Conservation (phyloP, 768 basidiomycete genomes). For the Rhizopogon salebrosus region DNA sequence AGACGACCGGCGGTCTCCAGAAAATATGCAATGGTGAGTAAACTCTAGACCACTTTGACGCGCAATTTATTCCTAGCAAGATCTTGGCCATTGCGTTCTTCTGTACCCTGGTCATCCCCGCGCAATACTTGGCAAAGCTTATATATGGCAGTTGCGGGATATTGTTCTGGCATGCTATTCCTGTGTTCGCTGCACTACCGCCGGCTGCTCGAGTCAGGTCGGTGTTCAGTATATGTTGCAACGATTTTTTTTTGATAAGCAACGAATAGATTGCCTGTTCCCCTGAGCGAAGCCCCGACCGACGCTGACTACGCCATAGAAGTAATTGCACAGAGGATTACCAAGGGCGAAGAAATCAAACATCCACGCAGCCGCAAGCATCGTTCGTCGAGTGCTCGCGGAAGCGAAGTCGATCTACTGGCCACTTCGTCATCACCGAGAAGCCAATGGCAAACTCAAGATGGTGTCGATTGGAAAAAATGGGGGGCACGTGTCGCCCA, state of each 20-base stretch:
- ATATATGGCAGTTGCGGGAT: slow-evolving; percentile 42
- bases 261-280: slow-evolving; percentile 38
- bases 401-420: slow-evolving; percentile 4
- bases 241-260: not conserved
- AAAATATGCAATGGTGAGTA: slow-evolving; percentile 43
- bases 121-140: slow-evolving; percentile 45
- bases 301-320: slow-evolving; percentile 71
- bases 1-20: slow-evolving; percentile 46
- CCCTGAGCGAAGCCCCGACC: slow-evolving; percentile 52
- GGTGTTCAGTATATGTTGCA: slow-evolving; percentile 7
- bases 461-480: slow-evolving; percentile 48
- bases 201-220: slow-evolving; percentile 43
- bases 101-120: slow-evolving; percentile 40
- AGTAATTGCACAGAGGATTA: slow-evolving; percentile 55
- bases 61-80: slow-evolving; percentile 8
- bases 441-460: slow-evolving; percentile 5
- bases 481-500: slow-evolving; percentile 44
- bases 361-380: slow-evolving; percentile 24
- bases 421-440: not conserved
- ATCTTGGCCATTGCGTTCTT: slow-evolving; percentile 38
- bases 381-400: slow-evolving; percentile 10
- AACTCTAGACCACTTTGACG: not conserved
- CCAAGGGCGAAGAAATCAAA: slow-evolving; percentile 45
- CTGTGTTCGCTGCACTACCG: slow-evolving; percentile 49
- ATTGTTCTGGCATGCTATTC: slow-evolving; percentile 59